Evolutionary conservation across 129 eudicot genomes (phyloP).

Genomic region (Chrysanthemum lavandulifolium): DNA sequence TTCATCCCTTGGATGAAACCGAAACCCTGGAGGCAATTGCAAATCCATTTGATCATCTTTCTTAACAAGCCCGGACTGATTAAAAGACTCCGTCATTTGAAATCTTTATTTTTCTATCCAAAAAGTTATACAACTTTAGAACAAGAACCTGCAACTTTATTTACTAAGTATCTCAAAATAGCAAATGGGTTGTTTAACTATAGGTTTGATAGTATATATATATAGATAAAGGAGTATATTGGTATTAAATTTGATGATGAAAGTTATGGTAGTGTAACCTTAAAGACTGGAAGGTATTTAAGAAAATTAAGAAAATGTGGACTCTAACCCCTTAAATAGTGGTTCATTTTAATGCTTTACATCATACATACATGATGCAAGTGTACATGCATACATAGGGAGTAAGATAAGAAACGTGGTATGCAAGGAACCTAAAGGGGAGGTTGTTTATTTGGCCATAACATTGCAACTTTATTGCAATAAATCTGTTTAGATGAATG

Average conservation of each 20-base stretch:
- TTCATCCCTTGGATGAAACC: constrained; percentile 39
- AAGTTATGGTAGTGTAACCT: constrained; percentile 24
- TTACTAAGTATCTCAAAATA: constrained; percentile 5
- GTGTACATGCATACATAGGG: neutral
- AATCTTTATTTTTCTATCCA: neutral
- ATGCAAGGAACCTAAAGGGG: constrained; percentile 20
- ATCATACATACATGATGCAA: no score
- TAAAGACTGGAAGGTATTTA: constrained; percentile 26
- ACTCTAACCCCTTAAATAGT: constrained; percentile 23
- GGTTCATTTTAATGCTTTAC: neutral
- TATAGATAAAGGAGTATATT: constrained; percentile 8
- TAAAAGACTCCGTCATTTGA: constrained; percentile 20
- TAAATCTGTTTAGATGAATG: constrained; percentile 9
- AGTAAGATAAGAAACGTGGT: constrained; percentile 18
- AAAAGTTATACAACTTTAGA: constrained; percentile 17
- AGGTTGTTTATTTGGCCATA: constrained; percentile 25
- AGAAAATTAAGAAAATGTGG: constrained; percentile 23
- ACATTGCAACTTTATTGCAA: constrained; percentile 26
- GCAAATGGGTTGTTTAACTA: constrained; percentile 18
- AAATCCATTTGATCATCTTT: constrained; percentile 27
- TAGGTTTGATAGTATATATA: constrained; percentile 1
- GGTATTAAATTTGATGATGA: constrained; percentile 14
- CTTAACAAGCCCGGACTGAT: constrained; percentile 11
- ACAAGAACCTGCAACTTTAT: constrained; percentile 21
- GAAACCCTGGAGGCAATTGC: constrained; percentile 35